Evolutionary conservation across 2,329 filamentous ascomycete species (phyloP).

Genomic region (Cladobotryum protrusum): DNA sequence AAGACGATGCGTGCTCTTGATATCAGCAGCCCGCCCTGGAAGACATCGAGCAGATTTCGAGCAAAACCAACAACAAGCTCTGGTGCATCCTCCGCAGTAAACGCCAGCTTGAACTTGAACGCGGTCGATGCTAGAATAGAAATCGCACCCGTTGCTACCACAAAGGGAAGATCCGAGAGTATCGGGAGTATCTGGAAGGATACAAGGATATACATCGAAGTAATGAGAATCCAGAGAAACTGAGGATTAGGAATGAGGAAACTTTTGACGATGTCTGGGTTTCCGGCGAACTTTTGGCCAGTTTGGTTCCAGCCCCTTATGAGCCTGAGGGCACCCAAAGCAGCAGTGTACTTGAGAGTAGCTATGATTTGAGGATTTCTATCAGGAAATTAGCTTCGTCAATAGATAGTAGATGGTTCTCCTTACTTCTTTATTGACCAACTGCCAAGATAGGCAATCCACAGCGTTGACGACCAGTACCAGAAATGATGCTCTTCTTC

Average conservation of each 20-base stretch:
- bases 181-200: slow-evolving; percentile 38
- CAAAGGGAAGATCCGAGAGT: slow-evolving; percentile 36
- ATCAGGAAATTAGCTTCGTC: slow-evolving; percentile 7
- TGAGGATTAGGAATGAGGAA: slow-evolving; percentile 59
- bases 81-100: slow-evolving; percentile 80
- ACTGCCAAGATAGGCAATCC: slow-evolving; percentile 52
- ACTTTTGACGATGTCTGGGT: slow-evolving; percentile 72
- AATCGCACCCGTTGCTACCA: slow-evolving; percentile 35
- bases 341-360: slow-evolving; percentile 30
- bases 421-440: slow-evolving; percentile 38
- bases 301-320: slow-evolving; percentile 89
- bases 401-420: not conserved
- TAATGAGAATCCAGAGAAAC: slow-evolving; percentile 69
- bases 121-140: slow-evolving; percentile 46
- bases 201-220: slow-evolving; percentile 60
- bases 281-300: slow-evolving; percentile 91
- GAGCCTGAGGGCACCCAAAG: slow-evolving; percentile 59
- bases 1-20: slow-evolving; percentile 46
- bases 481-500: slow-evolving; percentile 99
- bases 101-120: slow-evolving; percentile 81
- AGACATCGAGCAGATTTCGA: slow-evolving; percentile 32
- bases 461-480: slow-evolving; percentile 81
- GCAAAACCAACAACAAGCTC: slow-evolving; percentile 60
- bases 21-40: slow-evolving; percentile 40
- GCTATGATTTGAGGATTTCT: slow-evolving; percentile 24